Evolutionary conservation across 1,139 yeast species (phyloP), one percentile per base, ranked within the genome.

Genomic region (Geotrichum restrictum): DNA sequence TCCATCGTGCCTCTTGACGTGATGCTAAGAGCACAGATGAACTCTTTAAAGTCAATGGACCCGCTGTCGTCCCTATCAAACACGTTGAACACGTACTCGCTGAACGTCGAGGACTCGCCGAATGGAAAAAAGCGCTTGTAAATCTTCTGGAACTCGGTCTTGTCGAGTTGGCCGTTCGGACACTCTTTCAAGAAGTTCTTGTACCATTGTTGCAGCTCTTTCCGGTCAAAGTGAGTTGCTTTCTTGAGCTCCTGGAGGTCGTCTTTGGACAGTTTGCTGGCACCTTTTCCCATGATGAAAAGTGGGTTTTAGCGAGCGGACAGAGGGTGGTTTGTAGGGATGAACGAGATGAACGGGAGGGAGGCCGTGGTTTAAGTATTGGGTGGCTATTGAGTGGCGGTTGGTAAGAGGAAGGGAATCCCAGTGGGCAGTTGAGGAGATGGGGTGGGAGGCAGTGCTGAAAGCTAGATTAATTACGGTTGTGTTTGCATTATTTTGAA

Each of bases 121-220:
- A 94, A 94, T 19, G 99, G 99, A 74, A 94, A 94, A 69, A 91
- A 94, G 66, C 93, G 98, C 68, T 88, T 88, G 72, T 89, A 94
- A 19, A 93, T 91, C 68, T 87, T 88, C 59, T 87, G 83, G 68
- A 94, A 89, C 66, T 93, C 98, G 51, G 85, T 88, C 64, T 85
- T 86, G 8, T 89, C 81, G 43, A 94, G 74, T 65, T 85, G 93
- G 0, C 98, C 98, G 44, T 82, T 77, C 0, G 98, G 98, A 68
- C 97, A 91, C 65, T 94, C 98, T 64, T 96, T 78, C 47, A 86
- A 75, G 63, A 93, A 93, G 3, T 98, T 98, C 68, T 89, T 91
- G 69, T 91, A 93, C 98, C 98, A 93, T 66, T 91, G 98, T 68
- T 93, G 98, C 49, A 94, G 80, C 67, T 94, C 98, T 60, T 96